phyloP scores from a whole-genome alignment of 2,329 filamentous ascomycete genomes.

The Alternaria sp. region DNA sequence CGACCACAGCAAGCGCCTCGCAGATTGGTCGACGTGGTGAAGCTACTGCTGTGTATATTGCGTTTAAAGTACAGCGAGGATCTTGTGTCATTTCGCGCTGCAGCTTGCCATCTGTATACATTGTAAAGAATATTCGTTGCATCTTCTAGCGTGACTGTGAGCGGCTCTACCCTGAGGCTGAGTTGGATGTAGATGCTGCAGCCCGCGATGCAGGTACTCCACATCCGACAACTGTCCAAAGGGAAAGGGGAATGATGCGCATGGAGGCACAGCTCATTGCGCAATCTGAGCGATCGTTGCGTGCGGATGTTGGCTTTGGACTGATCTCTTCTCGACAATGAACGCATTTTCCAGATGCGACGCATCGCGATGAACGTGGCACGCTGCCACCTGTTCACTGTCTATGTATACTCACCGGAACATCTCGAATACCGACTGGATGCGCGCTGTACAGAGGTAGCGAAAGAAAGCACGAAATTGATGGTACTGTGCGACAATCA shows the following conservation, averaged over 20 bases:
- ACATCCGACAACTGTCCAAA: not conserved
- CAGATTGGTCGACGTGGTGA: slow-evolving; percentile 13
- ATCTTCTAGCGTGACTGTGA: slow-evolving; percentile 23
- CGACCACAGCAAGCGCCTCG: not conserved
- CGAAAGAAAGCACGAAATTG: not conserved
- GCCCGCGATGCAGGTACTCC: not conserved
- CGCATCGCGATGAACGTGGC: not conserved
- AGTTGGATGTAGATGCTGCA: slow-evolving; percentile 10
- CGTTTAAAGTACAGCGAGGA: slow-evolving; percentile 9
- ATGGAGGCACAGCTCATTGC: not conserved
- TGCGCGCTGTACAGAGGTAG: not conserved
- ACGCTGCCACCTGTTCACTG: too few species aligned
- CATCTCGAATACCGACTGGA: not conserved
- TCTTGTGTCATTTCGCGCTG: slow-evolving; percentile 13
- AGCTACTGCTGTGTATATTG: slow-evolving; percentile 19
- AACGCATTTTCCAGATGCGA: not conserved
- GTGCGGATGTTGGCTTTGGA: not conserved
- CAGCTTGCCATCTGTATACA: slow-evolving; percentile 14
- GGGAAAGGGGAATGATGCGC: too few species aligned
- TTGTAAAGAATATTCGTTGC: slow-evolving; percentile 27
- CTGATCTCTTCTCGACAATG: not conserved
- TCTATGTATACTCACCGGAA: not conserved
- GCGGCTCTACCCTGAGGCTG: slow-evolving; percentile 21
- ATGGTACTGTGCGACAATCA: not conserved
- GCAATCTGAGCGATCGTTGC: not conserved